phyloP scores from a whole-genome alignment of 495 filamentous ascomycete species.

The Hypoxylon crocopeplum region DNA sequence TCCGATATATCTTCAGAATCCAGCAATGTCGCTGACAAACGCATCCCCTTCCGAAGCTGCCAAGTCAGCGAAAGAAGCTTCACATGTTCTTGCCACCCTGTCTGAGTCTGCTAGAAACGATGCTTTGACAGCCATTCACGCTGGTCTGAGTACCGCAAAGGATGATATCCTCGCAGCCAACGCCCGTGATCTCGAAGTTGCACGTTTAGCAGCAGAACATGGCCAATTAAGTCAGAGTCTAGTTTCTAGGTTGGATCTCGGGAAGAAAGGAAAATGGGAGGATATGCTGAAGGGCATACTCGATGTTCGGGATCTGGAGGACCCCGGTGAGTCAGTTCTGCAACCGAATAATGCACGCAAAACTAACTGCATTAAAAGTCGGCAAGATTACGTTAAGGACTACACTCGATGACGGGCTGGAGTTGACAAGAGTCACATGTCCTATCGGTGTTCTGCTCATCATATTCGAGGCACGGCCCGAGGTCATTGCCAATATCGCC shows the following conservation, averaged over 20 bases:
- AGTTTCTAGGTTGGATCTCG: constrained; percentile 87
- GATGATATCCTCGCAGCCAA: constrained; percentile 86
- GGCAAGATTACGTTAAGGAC: constrained; percentile 85
- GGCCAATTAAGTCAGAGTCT: constrained; percentile 84
- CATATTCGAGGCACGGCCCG: constrained; percentile 96
- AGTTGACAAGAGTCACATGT: constrained; percentile 84
- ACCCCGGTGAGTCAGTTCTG: constrained; percentile 71
- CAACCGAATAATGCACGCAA: neutral
- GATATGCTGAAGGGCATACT: constrained; percentile 97
- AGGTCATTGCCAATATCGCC: constrained; percentile 98
- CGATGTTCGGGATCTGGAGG: constrained; percentile 83
- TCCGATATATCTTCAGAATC: neutral
- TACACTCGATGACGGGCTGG: constrained; percentile 84
- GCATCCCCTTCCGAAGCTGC: constrained; percentile 71
- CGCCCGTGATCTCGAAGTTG: constrained; percentile 75
- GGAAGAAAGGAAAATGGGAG: constrained; percentile 88
- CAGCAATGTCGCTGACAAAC: constrained; percentile 76
- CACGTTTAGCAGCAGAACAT: constrained; percentile 71
- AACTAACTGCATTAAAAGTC: constrained; percentile 58
- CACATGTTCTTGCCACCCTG: constrained; percentile 71
- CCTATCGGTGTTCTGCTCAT: constrained; percentile 96
- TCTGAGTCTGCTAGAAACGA: constrained; percentile 73
- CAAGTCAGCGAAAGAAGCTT: constrained; percentile 71
- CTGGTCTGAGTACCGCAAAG: constrained; percentile 69
- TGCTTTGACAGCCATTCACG: constrained; percentile 81